Conservation (phyloP, 768 basidiomycete species). For the Phaffia tasmanica region DNA sequence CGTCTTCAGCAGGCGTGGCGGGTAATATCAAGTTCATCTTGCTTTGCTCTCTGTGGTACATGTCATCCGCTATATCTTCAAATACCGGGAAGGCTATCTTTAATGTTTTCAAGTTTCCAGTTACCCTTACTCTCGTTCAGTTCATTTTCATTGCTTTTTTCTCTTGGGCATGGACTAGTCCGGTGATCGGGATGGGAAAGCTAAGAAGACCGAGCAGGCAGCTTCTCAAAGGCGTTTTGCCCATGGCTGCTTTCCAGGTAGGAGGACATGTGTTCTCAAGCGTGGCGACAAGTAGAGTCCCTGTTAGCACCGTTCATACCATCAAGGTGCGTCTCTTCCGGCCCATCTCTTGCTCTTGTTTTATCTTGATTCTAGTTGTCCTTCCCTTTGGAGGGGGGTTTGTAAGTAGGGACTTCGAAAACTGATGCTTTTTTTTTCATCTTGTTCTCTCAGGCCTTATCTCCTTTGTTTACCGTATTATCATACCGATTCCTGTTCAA, state of each 20-base stretch:
- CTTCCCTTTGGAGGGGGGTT: constrained; percentile 9
- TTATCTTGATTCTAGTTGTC: neutral
- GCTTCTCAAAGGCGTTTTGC: constrained; percentile 67
- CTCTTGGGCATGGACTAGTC: constrained; percentile 65
- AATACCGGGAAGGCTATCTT: constrained; percentile 95
- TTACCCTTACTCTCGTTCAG: constrained; percentile 95
- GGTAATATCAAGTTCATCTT: constrained; percentile 49
- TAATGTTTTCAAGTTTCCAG: constrained; percentile 72
- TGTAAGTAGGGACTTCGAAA: too few species aligned
- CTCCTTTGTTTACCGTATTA: constrained; percentile 90
- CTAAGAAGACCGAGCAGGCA: constrained; percentile 59
- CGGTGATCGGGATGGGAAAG: constrained; percentile 40
- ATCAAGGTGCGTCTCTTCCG: constrained; percentile 63
- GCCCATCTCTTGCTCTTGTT: neutral
- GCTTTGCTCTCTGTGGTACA: constrained; percentile 85
- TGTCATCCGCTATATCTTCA: constrained; percentile 80
- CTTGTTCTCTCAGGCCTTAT: constrained; percentile 63
- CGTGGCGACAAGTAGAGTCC: constrained; percentile 90
- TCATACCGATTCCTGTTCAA: constrained; percentile 88
- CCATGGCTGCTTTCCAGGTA: constrained; percentile 97
- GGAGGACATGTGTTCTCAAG: constrained; percentile 96
- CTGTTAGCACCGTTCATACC: constrained; percentile 95
- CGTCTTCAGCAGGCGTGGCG: too few species aligned
- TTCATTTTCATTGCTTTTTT: constrained; percentile 87
- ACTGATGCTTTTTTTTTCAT: neutral